Percentiles rank a stretch among this genome's conserved stretches.
phyloP scores from a whole-genome alignment of 1,284 basidiomycete genomes.

The Apiotrichum mycotoxinovorans region DNA sequence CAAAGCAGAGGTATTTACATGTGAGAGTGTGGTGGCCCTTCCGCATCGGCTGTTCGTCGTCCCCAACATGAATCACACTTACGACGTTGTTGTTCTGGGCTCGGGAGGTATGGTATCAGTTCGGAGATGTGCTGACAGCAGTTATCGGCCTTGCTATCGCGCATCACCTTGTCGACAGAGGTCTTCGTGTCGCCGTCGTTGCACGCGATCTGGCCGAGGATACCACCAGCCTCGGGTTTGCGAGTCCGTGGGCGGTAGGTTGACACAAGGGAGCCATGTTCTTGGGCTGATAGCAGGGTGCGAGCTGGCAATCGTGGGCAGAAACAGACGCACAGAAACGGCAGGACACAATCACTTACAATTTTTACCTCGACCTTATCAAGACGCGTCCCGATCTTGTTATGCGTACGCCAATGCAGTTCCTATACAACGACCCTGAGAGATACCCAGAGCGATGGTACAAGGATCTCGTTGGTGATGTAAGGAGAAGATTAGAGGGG shows the following conservation, averaged over 20 bases:
- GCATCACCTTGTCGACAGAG: constrained; percentile 45
- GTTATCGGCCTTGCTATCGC: constrained; percentile 54
- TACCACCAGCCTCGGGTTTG: constrained; percentile 58
- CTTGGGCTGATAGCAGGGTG: constrained; percentile 52
- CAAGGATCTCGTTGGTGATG: constrained; percentile 55
- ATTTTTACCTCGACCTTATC: constrained; percentile 55
- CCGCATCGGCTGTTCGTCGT: no score
- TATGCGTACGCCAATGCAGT: constrained; percentile 52
- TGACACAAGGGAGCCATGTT: constrained; percentile 24
- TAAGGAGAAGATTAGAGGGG: constrained; percentile 36
- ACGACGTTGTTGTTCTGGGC: no score
- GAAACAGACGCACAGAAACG: constrained; percentile 50
- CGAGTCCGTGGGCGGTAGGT: constrained; percentile 67
- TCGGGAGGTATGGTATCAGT: no score
- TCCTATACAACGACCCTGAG: constrained; percentile 47
- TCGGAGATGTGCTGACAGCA: constrained; percentile 13
- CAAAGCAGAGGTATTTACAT: no score
- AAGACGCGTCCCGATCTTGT: constrained; percentile 47
- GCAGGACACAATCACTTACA: constrained; percentile 37
- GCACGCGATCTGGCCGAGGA: constrained; percentile 67
- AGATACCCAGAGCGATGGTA: constrained; percentile 53
- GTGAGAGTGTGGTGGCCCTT: no score
- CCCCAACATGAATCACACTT: no score
- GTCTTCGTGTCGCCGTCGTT: constrained; percentile 58
- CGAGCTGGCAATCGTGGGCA: constrained; percentile 63